Evolutionary conservation across 2,329 filamentous ascomycete species (phyloP).

Genomic region (Paraphoma sp.): DNA sequence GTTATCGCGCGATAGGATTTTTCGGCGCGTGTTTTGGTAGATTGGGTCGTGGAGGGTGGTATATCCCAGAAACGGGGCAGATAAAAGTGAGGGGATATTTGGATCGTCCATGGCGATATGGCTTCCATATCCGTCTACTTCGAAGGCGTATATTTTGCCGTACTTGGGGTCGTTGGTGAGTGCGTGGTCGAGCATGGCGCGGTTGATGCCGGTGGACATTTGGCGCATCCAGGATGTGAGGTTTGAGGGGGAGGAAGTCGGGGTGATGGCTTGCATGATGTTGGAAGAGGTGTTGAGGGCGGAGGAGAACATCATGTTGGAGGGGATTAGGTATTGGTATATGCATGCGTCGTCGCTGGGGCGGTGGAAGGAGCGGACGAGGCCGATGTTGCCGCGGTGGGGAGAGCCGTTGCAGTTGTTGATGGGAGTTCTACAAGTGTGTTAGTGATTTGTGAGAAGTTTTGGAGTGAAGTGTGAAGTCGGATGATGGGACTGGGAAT

Average conservation of each 20-base stretch:
- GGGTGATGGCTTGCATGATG: constrained; percentile 59
- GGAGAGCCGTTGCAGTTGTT: constrained; percentile 62
- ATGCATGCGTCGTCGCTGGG: constrained; percentile 59
- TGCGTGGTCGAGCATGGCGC: constrained; percentile 52
- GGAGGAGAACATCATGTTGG: constrained; percentile 74
- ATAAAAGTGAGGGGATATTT: constrained; percentile 71
- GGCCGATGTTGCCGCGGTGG: constrained; percentile 54
- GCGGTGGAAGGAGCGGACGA: constrained; percentile 57
- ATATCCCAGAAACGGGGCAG: constrained; percentile 69
- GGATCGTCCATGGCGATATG: constrained; percentile 74
- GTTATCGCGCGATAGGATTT: constrained; percentile 52
- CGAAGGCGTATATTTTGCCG: constrained; percentile 55
- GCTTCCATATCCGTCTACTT: constrained; percentile 55
- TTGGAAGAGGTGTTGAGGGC: constrained; percentile 62
- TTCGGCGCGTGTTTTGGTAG: constrained; percentile 54
- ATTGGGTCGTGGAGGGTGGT: constrained; percentile 45
- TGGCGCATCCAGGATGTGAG: constrained; percentile 63
- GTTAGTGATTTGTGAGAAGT: background rate
- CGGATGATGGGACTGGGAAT: too few relatives aligned
- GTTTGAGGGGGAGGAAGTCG: constrained; percentile 42
- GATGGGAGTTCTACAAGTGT: constrained; percentile 42
- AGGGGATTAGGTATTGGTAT: constrained; percentile 58
- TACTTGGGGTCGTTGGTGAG: constrained; percentile 43
- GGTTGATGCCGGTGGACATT: constrained; percentile 56
- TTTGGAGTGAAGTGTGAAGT: background rate